phyloP scores from a whole-genome alignment of 768 basidiomycete genomes.

The Psilocybe cyanescens region DNA sequence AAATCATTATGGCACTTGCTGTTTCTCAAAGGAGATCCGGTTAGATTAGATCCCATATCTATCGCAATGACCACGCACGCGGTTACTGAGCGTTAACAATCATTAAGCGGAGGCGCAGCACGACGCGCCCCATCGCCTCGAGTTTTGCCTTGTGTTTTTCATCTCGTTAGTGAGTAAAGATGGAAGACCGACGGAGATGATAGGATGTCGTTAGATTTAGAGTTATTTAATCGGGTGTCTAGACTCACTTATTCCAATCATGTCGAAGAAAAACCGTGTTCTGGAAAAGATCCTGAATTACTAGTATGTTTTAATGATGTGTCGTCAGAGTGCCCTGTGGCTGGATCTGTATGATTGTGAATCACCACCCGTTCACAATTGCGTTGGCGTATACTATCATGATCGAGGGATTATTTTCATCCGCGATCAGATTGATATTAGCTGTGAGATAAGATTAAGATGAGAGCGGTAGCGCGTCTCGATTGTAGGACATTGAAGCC shows the following conservation, averaged over 20 bases:
- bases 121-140: neutral
- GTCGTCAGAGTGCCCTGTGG: conserved; percentile 1
- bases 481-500: neutral
- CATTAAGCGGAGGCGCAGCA: neutral
- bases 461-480: neutral
- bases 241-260: neutral
- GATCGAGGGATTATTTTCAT: neutral
- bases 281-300: too few species aligned
- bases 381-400: neutral
- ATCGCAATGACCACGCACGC: neutral
- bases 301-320: neutral
- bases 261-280: too few species aligned
- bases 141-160: neutral
- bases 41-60: neutral
- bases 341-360: neutral
- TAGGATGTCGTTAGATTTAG: neutral
- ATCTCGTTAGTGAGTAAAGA: neutral
- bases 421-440: neutral
- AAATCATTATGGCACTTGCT: neutral
- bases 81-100: neutral
- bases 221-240: neutral
- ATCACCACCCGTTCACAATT: neutral
- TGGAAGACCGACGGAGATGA: neutral
- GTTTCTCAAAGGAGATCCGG: neutral
- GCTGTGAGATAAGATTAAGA: neutral